Conservation (phyloP, 176 grass and related monocot genomes). For the Oryza brachyantha region DNA sequence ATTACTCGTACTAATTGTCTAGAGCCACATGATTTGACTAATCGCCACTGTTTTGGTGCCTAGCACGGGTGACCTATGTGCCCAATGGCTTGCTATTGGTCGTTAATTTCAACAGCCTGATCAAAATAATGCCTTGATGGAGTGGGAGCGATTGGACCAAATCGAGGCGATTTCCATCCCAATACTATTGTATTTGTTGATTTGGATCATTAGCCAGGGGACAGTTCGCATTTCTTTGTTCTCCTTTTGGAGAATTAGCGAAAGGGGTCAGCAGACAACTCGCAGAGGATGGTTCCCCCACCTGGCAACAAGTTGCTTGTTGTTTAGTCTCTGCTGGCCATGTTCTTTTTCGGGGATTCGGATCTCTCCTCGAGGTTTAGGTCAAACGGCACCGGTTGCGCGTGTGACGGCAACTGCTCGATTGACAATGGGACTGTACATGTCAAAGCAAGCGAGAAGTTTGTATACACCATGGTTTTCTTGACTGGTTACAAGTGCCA, state of each 20-base stretch:
- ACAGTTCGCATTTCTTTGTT: not conserved
- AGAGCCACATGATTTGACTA: slow-evolving; percentile 41
- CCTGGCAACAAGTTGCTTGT: slow-evolving; percentile 1
- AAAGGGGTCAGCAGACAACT: not conserved
- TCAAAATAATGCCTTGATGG: not conserved
- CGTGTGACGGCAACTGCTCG: not conserved
- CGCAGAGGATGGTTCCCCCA: not conserved
- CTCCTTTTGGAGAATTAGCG: not conserved
- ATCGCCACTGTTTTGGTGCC: slow-evolving; percentile 23
- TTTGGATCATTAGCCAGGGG: slow-evolving; percentile 8
- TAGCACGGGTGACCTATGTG: not conserved
- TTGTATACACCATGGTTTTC: not conserved
- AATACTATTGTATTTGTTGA: not conserved
- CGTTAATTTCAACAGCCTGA: not conserved
- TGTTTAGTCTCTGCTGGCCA: not conserved
- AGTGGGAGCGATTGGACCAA: slow-evolving; percentile 13
- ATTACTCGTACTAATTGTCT: not conserved
- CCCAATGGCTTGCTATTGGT: not conserved
- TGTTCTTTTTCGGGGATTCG: slow-evolving; percentile 8
- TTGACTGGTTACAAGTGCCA: not conserved
- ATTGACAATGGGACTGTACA: not conserved
- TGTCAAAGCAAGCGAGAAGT: not conserved
- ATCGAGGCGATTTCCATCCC: not conserved
- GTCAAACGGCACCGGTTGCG: slow-evolving; percentile 15
- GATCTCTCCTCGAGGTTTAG: not conserved